phyloP scores from a whole-genome alignment of 1,284 basidiomycete genomes.

The Gomphus bonarii region DNA sequence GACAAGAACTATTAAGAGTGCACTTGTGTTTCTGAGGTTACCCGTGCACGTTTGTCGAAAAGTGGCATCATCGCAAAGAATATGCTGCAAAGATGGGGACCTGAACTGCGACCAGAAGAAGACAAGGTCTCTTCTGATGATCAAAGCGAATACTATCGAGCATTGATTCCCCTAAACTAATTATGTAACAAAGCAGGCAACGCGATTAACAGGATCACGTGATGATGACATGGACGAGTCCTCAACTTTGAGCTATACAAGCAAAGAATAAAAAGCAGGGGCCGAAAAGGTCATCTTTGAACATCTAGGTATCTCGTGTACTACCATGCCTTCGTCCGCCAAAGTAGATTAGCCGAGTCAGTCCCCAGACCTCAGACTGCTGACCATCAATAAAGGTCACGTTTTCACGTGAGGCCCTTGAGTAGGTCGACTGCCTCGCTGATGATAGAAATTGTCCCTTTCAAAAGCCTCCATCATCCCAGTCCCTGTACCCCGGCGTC shows the following conservation, averaged over 20 bases:
- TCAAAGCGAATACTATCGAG: too few relatives aligned
- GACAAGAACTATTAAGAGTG: too few relatives aligned
- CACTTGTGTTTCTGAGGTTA: too few relatives aligned
- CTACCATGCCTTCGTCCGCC: background rate
- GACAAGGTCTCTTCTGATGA: background rate
- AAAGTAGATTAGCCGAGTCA: background rate
- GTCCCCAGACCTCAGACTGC: background rate
- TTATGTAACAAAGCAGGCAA: background rate
- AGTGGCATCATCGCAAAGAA: too few relatives aligned
- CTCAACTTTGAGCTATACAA: too few relatives aligned
- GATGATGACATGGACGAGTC: background rate
- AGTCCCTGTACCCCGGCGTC: background rate
- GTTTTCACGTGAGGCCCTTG: background rate
- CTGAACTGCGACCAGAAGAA: too few relatives aligned
- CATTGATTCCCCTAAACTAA: too few relatives aligned
- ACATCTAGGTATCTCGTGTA: too few relatives aligned
- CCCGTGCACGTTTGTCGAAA: too few relatives aligned
- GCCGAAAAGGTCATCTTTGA: too few relatives aligned
- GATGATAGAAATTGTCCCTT: background rate
- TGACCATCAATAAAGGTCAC: background rate
- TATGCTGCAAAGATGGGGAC: too few relatives aligned
- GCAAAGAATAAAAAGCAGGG: too few relatives aligned
- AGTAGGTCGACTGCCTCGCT: background rate
- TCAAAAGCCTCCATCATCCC: constrained; percentile 1
- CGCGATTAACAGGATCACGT: background rate